These are phyloP conservation scores for Geranomyces michiganensis DNA, from an alignment of 192 early-diverging fungal species.

Conservation along the genomic window DNA sequence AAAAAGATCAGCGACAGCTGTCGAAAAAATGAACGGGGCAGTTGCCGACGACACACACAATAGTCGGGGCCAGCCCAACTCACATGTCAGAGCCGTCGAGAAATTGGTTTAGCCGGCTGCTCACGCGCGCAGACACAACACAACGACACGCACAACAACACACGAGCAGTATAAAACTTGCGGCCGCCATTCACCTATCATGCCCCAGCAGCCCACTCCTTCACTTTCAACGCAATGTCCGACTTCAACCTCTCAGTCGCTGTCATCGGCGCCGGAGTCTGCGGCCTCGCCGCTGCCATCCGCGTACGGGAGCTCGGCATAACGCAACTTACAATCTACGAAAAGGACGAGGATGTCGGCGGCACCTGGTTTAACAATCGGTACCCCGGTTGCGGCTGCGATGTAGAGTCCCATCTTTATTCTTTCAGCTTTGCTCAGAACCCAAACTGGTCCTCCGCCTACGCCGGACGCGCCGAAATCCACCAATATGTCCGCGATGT, in stretches of 20 bases:
- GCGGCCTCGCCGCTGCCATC: conserved; percentile 55
- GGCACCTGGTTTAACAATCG: conserved; percentile 54
- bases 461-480: conserved; percentile 48
- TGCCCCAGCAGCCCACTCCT: no score
- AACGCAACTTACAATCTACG: conserved; percentile 45
- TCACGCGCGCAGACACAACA: no score
- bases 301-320: conserved; percentile 49
- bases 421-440: conserved; percentile 42
- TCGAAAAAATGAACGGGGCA: no score
- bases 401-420: conserved; percentile 54
- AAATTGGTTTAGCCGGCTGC: no score
- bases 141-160: no score
- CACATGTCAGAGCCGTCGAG: no score
- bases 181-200: no score
- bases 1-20: no score
- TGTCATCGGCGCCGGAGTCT: conserved; percentile 20
- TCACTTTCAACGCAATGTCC: no score
- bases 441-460: conserved; percentile 47
- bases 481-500: conserved; percentile 43
- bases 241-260: conserved; percentile 9
- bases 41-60: no score
- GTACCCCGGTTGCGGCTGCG: conserved; percentile 57
- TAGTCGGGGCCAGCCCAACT: no score
- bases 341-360: conserved; percentile 50
- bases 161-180: no score